These are phyloP conservation scores for Monilinia polystroma DNA, from an alignment of 2,329 filamentous ascomycete species.

Conservation along the genomic window DNA sequence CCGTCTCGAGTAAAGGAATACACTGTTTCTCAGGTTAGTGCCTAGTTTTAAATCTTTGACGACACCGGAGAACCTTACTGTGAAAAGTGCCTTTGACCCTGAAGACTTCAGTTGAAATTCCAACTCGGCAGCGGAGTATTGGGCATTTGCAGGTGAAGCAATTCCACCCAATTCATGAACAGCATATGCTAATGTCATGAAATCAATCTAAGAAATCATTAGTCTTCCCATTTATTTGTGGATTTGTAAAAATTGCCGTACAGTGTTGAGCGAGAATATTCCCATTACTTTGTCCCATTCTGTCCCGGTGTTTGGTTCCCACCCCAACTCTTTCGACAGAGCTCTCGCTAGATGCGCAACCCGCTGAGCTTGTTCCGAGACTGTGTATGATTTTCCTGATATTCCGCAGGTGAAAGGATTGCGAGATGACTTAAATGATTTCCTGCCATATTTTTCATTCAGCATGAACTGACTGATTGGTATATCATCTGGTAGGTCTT, in stretches of 20 bases:
- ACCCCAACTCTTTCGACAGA: conserved; percentile 68
- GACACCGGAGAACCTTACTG: conserved; percentile 57
- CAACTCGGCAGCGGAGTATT: conserved; percentile 79
- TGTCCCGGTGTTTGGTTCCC: conserved; percentile 65
- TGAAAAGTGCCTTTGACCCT: conserved; percentile 70
- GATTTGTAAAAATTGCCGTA: conserved; percentile 42
- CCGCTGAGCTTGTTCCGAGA: conserved; percentile 61
- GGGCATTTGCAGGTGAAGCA: conserved; percentile 79
- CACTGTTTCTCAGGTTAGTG: conserved; percentile 42
- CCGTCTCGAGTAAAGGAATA: conserved; percentile 64
- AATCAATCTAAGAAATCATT: conserved; percentile 60
- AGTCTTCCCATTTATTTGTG: not conserved
- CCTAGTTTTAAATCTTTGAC: not conserved
- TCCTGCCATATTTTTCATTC: conserved; percentile 67
- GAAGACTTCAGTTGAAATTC: conserved; percentile 80
- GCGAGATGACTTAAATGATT: conserved; percentile 59
- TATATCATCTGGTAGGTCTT: conserved; percentile 62
- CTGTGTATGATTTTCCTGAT: conserved; percentile 65
- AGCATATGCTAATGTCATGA: conserved; percentile 69
- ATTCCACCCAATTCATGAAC: conserved; percentile 73
- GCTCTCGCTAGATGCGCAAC: conserved; percentile 67
- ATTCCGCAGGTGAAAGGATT: conserved; percentile 77
- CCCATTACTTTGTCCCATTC: conserved; percentile 81
- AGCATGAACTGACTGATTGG: conserved; percentile 76
- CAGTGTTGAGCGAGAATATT: conserved; percentile 78